Conservation (phyloP, 345 rosid species). For the Hibiscus syriacus region DNA sequence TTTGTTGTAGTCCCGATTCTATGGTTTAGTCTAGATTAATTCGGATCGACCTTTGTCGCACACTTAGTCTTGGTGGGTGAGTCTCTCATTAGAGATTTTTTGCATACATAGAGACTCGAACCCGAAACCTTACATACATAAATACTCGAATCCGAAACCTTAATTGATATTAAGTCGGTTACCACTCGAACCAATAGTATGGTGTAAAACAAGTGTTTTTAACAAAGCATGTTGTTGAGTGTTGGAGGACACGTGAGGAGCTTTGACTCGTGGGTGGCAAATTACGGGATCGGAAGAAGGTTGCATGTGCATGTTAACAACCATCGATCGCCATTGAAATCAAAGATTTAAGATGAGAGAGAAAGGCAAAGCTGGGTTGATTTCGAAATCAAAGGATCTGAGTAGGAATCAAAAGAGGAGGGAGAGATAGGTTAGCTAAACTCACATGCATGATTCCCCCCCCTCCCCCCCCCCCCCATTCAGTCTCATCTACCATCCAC, state of each 20-base stretch:
- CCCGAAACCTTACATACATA: too few species aligned
- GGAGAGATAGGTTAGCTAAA: constrained; percentile 24
- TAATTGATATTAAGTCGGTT: too few species aligned
- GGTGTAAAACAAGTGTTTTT: background rate
- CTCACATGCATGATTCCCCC: constrained; percentile 8
- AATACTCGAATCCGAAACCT: too few species aligned
- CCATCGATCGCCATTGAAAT: background rate
- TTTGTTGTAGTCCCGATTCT: too few species aligned
- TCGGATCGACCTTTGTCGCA: too few species aligned
- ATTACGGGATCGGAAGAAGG: too few species aligned
- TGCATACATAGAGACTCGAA: too few species aligned
- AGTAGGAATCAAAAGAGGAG: constrained; percentile 6
- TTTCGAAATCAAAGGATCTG: background rate
- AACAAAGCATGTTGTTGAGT: background rate
- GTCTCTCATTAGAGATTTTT: too few species aligned
- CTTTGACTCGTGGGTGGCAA: constrained; percentile 30
- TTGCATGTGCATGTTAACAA: constrained; percentile 12
- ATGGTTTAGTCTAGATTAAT: too few species aligned
- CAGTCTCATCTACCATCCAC: constrained; percentile 5
- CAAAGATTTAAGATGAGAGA: background rate
- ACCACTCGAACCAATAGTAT: too few species aligned
- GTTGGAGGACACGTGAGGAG: background rate
- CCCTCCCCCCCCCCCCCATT: too few species aligned
- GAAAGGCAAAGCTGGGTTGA: background rate
- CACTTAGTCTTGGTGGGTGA: too few species aligned